phyloP scores from a whole-genome alignment of 176 grass and related monocot genomes.

The Oryza australiensis region DNA sequence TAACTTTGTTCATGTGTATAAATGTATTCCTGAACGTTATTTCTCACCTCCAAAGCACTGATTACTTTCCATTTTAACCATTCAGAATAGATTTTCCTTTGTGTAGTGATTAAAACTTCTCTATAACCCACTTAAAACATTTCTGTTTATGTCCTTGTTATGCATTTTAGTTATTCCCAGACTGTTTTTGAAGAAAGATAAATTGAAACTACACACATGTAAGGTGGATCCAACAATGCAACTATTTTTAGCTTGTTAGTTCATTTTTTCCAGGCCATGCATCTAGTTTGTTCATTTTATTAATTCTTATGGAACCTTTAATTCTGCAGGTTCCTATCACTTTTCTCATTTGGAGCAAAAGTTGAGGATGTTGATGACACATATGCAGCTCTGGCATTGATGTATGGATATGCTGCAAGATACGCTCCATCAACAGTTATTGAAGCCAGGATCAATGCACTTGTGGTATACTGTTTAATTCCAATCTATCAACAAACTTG shows the following conservation, averaged over 20 bases:
- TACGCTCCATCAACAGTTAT: constrained; percentile 98
- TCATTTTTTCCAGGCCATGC: constrained; percentile 22
- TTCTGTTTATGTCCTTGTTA: neutral
- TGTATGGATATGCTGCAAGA: constrained; percentile 99
- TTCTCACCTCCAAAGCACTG: neutral
- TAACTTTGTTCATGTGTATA: neutral
- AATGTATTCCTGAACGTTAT: neutral
- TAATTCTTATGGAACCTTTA: constrained; percentile 19
- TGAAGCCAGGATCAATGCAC: constrained; percentile 97
- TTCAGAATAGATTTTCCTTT: neutral
- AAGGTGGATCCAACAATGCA: neutral
- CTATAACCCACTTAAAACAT: neutral
- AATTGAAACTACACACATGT: constrained; percentile 11
- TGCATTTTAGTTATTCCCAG: constrained; percentile 18
- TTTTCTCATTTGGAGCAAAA: constrained; percentile 77
- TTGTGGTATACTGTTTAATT: constrained; percentile 72
- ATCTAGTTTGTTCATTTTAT: constrained; percentile 30
- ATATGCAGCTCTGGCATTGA: constrained; percentile 91
- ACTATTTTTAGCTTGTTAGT: constrained; percentile 18
- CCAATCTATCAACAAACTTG: constrained; percentile 17
- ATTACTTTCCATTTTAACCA: constrained; percentile 19
- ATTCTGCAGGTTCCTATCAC: constrained; percentile 77
- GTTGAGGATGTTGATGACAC: constrained; percentile 89
- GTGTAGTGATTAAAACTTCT: neutral
- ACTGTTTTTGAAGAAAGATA: constrained; percentile 21